These are phyloP conservation scores for Sphagnum fallax DNA, from an alignment of 228 moss, liverwort and hornwort genomes.

Conservation along the genomic window DNA sequence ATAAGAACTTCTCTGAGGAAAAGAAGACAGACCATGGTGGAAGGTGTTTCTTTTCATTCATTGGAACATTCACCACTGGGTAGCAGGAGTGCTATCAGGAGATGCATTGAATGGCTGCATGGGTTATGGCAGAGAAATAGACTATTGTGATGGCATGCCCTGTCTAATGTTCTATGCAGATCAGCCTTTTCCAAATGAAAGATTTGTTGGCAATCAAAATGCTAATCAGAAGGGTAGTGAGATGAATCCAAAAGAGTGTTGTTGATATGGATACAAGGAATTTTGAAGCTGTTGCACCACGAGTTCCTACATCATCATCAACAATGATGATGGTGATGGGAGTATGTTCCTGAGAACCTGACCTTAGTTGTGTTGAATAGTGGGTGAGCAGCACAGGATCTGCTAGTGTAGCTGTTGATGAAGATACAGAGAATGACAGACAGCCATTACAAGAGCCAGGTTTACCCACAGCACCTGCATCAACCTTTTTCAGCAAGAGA, in stretches of 20 bases:
- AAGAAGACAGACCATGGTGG: slow-evolving; percentile 76
- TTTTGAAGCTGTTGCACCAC: slow-evolving; percentile 1
- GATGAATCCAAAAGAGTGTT: background rate
- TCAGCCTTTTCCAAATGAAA: slow-evolving; percentile 6
- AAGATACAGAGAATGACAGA: slow-evolving; percentile 20
- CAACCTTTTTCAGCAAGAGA: slow-evolving; percentile 47
- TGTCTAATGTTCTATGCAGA: slow-evolving; percentile 27
- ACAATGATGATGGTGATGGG: background rate
- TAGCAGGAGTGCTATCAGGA: slow-evolving; percentile 8
- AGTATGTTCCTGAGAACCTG: slow-evolving; percentile 17
- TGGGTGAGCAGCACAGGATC: slow-evolving; percentile 67
- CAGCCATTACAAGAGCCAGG: slow-evolving; percentile 36
- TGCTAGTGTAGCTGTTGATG: slow-evolving; percentile 25
- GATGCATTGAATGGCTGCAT: slow-evolving; percentile 20
- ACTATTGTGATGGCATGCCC: slow-evolving; percentile 27
- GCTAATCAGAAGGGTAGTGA: background rate
- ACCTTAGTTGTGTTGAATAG: slow-evolving; percentile 66
- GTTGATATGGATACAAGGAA: background rate
- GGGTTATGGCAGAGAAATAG: slow-evolving; percentile 65
- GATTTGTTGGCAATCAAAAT: background rate
- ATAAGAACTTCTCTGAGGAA: slow-evolving; percentile 19
- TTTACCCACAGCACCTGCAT: slow-evolving; percentile 60
- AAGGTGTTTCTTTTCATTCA: slow-evolving; percentile 54
- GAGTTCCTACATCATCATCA: background rate
- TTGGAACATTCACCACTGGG: slow-evolving; percentile 42